Conservation (phyloP, 495 filamentous ascomycete species). For the Penicillium tannophilum region DNA sequence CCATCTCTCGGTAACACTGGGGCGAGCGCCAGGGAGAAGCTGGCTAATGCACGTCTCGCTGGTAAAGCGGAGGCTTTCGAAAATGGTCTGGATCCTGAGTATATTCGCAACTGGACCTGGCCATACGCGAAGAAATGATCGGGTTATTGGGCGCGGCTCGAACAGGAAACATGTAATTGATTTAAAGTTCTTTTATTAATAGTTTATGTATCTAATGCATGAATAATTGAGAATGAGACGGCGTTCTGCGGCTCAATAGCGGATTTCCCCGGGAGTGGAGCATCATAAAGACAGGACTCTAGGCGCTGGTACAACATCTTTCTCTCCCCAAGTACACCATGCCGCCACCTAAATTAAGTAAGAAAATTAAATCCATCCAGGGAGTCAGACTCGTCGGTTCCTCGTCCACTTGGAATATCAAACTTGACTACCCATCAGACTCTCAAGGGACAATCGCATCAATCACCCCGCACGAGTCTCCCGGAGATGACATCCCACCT, state of each 20-base stretch:
- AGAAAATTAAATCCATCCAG: conserved; percentile 29
- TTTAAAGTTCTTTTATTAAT: background rate
- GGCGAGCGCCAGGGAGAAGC: conserved; percentile 56
- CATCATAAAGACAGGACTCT: background rate
- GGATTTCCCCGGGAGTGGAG: conserved; percentile 6
- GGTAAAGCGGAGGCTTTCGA: conserved; percentile 62
- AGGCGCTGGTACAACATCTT: background rate
- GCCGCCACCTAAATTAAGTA: conserved; percentile 27
- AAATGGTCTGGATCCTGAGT: conserved; percentile 65
- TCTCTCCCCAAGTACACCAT: conserved; percentile 17
- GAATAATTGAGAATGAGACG: background rate
- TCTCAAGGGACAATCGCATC: conserved; percentile 39
- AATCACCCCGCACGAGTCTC: conserved; percentile 33
- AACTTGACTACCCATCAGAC: conserved; percentile 25
- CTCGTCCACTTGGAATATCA: conserved; percentile 46
- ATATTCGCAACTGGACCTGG: conserved; percentile 67
- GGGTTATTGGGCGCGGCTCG: background rate
- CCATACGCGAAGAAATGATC: conserved; percentile 34
- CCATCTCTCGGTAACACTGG: conserved; percentile 58
- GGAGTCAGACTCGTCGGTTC: conserved; percentile 42
- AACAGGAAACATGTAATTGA: background rate
- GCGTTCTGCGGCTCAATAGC: conserved; percentile 1
- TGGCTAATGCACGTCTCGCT: conserved; percentile 59
- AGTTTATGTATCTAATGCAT: background rate
- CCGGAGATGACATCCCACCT: conserved; percentile 18